Evolutionary conservation across 768 basidiomycete species (phyloP).

Genomic region (Panus rudis): DNA sequence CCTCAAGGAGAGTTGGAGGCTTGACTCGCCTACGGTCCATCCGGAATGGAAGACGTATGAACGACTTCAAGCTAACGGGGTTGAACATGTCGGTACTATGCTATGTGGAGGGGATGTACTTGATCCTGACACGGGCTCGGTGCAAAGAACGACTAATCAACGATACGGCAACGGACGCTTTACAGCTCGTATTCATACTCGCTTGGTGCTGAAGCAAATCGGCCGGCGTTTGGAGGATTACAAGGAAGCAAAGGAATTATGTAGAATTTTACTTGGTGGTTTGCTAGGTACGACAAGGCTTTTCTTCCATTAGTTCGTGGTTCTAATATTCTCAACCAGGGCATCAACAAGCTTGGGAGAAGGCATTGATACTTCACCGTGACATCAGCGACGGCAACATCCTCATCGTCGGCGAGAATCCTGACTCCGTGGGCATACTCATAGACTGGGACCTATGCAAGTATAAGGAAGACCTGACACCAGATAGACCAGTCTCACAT

Average conservation of each 20-base stretch:
- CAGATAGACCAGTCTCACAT: background rate
- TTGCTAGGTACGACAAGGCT: too few relatives aligned
- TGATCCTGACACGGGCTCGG: too few relatives aligned
- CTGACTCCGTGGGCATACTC: background rate
- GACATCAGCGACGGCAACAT: constrained; percentile 7
- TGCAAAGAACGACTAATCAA: background rate
- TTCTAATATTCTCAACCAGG: too few relatives aligned
- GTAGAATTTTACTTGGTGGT: too few relatives aligned
- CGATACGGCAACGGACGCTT: too few relatives aligned
- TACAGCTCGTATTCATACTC: constrained; percentile 1
- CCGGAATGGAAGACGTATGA: constrained; percentile 1
- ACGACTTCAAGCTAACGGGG: background rate
- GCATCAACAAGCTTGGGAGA: constrained; percentile 3
- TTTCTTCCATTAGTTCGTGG: too few relatives aligned
- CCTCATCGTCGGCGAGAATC: background rate
- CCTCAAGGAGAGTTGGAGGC: constrained; percentile 11
- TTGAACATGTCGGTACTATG: constrained; percentile 1
- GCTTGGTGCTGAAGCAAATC: constrained; percentile 3
- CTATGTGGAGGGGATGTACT: background rate
- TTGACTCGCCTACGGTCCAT: background rate
- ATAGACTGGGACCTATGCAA: constrained; percentile 11
- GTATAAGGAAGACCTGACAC: constrained; percentile 3
- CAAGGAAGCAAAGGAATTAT: background rate
- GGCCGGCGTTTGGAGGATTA: constrained; percentile 3
- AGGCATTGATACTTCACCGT: constrained; percentile 3